Conservation (phyloP, 495 filamentous ascomycete genomes). For the Aspergillus mulundensis region DNA sequence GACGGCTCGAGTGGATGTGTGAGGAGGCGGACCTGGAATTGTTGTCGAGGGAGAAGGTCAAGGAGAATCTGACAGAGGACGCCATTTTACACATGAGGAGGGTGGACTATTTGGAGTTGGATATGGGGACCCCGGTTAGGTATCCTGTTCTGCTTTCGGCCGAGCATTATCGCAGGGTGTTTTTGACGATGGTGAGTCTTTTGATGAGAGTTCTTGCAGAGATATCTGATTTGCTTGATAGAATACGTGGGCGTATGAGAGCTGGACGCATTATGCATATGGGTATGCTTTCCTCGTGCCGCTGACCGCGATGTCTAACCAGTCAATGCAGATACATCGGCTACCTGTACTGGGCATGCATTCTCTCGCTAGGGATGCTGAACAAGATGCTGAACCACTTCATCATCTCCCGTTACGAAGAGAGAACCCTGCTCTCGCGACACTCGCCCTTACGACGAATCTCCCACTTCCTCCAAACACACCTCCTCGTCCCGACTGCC, state of each 20-base stretch:
- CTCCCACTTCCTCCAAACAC: slow-evolving; percentile 27
- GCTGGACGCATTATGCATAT: slow-evolving; percentile 36
- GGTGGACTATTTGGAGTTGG: slow-evolving; percentile 30
- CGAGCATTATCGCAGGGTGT: slow-evolving; percentile 28
- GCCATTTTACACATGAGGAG: slow-evolving; percentile 29
- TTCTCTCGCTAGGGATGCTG: slow-evolving; percentile 26
- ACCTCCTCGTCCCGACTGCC: slow-evolving; percentile 34
- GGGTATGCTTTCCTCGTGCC: slow-evolving; percentile 18
- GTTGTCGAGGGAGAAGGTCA: slow-evolving; percentile 28
- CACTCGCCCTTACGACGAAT: not conserved
- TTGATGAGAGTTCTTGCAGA: too few species aligned
- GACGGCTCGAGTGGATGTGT: slow-evolving; percentile 24
- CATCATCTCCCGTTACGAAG: not conserved
- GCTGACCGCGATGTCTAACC: not conserved
- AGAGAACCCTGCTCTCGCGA: not conserved
- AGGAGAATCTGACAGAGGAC: slow-evolving; percentile 36
- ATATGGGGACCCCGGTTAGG: slow-evolving; percentile 14
- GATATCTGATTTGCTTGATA: slow-evolving; percentile 9
- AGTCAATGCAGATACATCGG: slow-evolving; percentile 13
- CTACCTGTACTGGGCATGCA: slow-evolving; percentile 32
- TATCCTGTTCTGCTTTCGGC: slow-evolving; percentile 29
- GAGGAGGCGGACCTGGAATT: slow-evolving; percentile 26
- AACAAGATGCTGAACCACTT: slow-evolving; percentile 20
- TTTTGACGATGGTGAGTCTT: slow-evolving; percentile 31
- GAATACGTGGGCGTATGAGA: slow-evolving; percentile 34